Conservation (phyloP, 805 yeast genomes). For the Sugiyamaella lignohabitans region DNA sequence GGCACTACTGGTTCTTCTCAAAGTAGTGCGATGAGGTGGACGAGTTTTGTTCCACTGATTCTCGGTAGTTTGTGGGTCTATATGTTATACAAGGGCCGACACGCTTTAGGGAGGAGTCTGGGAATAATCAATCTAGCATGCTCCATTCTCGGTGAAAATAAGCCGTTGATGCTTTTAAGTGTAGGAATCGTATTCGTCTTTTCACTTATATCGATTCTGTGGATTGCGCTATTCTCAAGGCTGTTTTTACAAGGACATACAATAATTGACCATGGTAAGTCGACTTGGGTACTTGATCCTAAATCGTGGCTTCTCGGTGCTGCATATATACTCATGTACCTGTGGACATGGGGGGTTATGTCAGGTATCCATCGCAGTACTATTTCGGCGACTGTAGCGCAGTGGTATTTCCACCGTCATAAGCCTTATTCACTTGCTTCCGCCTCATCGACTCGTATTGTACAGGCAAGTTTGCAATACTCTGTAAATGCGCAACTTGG, state of each 20-base stretch:
- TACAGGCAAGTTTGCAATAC: conserved; percentile 24
- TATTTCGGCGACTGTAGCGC: conserved; percentile 32
- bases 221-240: conserved; percentile 32
- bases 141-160: conserved; percentile 30
- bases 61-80: conserved; percentile 26
- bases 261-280: conserved; percentile 15
- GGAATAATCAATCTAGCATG: conserved; percentile 34
- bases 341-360: conserved; percentile 40
- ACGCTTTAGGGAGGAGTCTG: conserved; percentile 26
- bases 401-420: conserved; percentile 34
- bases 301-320: conserved; percentile 30
- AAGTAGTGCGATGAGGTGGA: conserved; percentile 30
- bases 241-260: conserved; percentile 28
- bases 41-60: conserved; percentile 24
- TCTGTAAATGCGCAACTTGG: conserved; percentile 32
- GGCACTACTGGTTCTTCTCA: conserved; percentile 30
- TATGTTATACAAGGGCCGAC: conserved; percentile 25
- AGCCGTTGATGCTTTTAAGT: conserved; percentile 27
- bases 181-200: conserved; percentile 27
- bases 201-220: conserved; percentile 29
- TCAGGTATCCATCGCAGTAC: conserved; percentile 34
- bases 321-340: conserved; percentile 31
- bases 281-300: conserved; percentile 25
- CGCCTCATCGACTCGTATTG: conserved; percentile 18
- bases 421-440: conserved; percentile 16